Evolutionary conservation across 106 monocot genomes (phyloP), one percentile per base, ranked within the genome.

Genomic region (Dioscorea alata): DNA sequence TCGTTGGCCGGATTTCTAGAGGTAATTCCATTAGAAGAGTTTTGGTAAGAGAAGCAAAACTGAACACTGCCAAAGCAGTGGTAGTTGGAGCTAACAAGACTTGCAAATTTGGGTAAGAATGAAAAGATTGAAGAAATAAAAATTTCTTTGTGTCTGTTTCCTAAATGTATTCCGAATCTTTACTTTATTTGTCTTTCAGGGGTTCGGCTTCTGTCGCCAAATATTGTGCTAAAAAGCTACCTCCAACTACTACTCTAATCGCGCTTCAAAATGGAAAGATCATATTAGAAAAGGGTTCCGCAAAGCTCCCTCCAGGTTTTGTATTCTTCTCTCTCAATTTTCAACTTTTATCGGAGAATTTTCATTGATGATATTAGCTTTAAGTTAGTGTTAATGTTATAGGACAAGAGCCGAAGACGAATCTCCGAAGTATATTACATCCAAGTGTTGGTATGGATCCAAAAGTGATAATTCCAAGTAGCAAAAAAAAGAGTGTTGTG

Each of bases 201-300:
- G 72, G 89, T 10, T 79, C 81, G 34, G 50, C 82, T 59, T 86
- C 84, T 42, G 60, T 92, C 7, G 86, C 87, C 0, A 97, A 82
- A 65, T 97, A 89, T 49, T 92, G 89, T 66, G 75, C 86, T 16
- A 97, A 85, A 66, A 92, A 92, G 18, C 79, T 97, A 1, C 83
- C 92, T 19, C 57, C 71, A 52, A 74, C 76, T 4, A 82, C 78
- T 34, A 34, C 74, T 65, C 19, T 97, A 49, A 57, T 92, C 60
- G 86, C 86, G 49, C 72, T 97, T 63, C 80, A 89, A 10, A 77
- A 82, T 51, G 84, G 92, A 24, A 85, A 87, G 57, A 68, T 78
- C 51, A 33, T 97, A 12, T 80, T 85, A 50, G 64, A 86, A 60
- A 87, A 78, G 57, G 66, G 25, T 20, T 58, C 77, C 2, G 16